Evolutionary conservation across 495 filamentous ascomycete genomes (phyloP).

Genomic region (Amniculicola lignicola): DNA sequence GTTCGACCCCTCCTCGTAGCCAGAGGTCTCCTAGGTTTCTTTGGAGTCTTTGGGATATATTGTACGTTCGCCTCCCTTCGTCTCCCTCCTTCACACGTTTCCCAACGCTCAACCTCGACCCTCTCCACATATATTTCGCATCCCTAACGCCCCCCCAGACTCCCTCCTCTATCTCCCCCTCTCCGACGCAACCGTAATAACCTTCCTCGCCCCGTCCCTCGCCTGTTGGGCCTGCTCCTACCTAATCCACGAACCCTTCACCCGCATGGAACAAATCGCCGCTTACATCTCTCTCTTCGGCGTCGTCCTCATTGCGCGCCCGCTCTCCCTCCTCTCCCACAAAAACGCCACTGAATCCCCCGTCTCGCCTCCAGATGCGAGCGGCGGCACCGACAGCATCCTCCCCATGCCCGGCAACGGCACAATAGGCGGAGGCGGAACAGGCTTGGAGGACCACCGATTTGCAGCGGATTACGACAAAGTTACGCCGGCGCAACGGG

Average conservation of each 20-base stretch:
- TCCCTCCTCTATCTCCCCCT: constrained; percentile 85
- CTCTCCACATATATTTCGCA: not conserved
- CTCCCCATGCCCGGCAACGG: constrained; percentile 34
- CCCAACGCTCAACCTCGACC: too few species aligned
- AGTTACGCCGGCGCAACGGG: constrained; percentile 62
- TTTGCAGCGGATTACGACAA: constrained; percentile 36
- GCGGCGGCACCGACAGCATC: constrained; percentile 39
- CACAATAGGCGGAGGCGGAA: constrained; percentile 25
- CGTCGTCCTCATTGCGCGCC: constrained; percentile 81
- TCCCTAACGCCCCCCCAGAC: constrained; percentile 43
- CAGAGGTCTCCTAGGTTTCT: constrained; percentile 75
- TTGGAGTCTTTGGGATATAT: constrained; percentile 77
- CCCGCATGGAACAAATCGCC: constrained; percentile 70
- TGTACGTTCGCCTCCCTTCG: constrained; percentile 51
- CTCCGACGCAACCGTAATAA: constrained; percentile 88
- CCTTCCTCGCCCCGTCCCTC: constrained; percentile 79
- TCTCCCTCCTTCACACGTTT: too few species aligned
- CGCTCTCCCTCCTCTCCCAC: constrained; percentile 53
- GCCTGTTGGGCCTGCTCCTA: constrained; percentile 80
- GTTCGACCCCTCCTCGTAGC: constrained; percentile 64
- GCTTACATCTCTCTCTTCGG: constrained; percentile 72
- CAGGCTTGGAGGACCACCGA: constrained; percentile 6
- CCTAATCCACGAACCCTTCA: constrained; percentile 74
- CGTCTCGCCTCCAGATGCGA: constrained; percentile 26
- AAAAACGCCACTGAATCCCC: constrained; percentile 1